A percentile compares a stretch with the other conserved stretches of the same genome.
Evolutionary conservation across 805 yeast genomes (phyloP).

Genomic region (Wickerhamomyces tratensis): DNA sequence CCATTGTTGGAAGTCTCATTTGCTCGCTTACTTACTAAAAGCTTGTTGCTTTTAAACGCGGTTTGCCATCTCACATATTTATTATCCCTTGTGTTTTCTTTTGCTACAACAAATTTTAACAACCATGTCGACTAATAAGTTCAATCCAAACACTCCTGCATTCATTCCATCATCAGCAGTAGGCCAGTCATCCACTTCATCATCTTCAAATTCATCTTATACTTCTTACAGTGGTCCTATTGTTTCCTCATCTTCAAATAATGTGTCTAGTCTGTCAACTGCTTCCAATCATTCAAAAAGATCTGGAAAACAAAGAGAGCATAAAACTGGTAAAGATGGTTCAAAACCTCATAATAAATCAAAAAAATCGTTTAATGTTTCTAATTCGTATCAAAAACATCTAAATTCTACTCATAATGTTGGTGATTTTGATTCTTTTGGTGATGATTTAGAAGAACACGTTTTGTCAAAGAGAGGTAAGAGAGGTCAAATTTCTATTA

Average conservation of each 20-base stretch:
- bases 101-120: constrained; percentile 2
- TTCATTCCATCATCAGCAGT: constrained; percentile 10
- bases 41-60: no score
- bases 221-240: no score
- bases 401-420: no score
- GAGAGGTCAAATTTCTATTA: constrained; percentile 41
- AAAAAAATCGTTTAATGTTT: not conserved
- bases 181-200: not conserved
- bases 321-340: not conserved
- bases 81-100: no score
- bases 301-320: not conserved
- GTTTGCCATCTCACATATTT: no score
- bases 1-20: no score
- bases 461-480: constrained; percentile 23
- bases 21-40: no score
- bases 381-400: not conserved
- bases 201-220: no score
- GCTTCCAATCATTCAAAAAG: not conserved
- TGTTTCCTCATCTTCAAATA: no score
- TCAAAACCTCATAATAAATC: not conserved
- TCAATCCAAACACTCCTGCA: constrained; percentile 10
- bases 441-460: constrained; percentile 23
- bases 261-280: not conserved
- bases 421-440: constrained; percentile 14
- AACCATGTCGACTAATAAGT: constrained; percentile 8